Conservation (phyloP, 2,329 filamentous ascomycete genomes). For the Aspergillus persii region DNA sequence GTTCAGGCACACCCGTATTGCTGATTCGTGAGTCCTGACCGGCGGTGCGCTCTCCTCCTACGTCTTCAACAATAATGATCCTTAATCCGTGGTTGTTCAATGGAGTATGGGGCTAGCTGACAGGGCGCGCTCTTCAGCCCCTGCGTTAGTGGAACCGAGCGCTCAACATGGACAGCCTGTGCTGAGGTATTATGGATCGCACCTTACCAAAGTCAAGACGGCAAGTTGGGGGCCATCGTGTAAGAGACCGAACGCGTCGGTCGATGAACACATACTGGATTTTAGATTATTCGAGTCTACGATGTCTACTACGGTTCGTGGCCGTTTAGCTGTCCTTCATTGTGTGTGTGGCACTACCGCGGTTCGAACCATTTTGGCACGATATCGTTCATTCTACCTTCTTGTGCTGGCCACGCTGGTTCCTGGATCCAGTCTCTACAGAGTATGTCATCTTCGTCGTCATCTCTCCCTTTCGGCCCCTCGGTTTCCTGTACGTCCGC, state of each 20-base stretch:
- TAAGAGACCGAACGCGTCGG: neutral
- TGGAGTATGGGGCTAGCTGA: neutral
- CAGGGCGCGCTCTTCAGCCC: neutral
- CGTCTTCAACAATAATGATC: neutral
- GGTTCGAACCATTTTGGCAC: neutral
- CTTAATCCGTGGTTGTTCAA: neutral
- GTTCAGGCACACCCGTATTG: neutral
- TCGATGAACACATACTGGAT: neutral
- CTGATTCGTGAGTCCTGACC: neutral
- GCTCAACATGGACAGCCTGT: neutral
- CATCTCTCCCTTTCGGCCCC: neutral
- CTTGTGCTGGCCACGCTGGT: neutral
- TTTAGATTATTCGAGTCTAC: neutral
- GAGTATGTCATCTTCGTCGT: neutral
- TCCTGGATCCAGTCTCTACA: neutral
- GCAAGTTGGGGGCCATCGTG: neutral
- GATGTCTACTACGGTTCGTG: neutral
- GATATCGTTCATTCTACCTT: neutral
- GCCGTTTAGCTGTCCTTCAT: neutral
- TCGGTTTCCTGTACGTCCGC: neutral
- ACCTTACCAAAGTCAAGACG: neutral
- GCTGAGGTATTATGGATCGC: neutral
- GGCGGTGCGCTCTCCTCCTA: no score
- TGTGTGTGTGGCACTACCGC: neutral
- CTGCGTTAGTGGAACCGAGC: neutral